These are phyloP conservation scores for Geotrichum carabidarum DNA, from an alignment of 1,139 yeast genomes.

Conservation along the genomic window DNA sequence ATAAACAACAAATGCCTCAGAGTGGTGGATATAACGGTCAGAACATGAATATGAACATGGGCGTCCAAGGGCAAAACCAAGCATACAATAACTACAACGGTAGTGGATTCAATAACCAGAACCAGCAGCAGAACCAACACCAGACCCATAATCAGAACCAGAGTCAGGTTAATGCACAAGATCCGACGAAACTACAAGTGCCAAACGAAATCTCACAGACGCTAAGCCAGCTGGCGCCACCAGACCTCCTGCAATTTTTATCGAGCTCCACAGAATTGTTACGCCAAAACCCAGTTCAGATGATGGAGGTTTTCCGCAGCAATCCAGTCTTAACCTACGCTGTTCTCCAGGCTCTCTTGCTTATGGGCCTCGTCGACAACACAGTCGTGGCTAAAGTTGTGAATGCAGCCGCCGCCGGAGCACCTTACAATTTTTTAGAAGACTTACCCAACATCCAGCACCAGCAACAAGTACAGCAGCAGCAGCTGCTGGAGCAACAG, in stretches of 20 bases:
- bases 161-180: not conserved
- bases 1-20: not conserved
- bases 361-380: slow-evolving; percentile 55
- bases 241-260: slow-evolving; percentile 52
- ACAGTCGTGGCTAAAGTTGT: slow-evolving; percentile 46
- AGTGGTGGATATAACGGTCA: not conserved
- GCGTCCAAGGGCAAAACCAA: slow-evolving; percentile 2
- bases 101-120: slow-evolving; percentile 10
- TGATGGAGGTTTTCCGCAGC: slow-evolving; percentile 57
- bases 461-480: not conserved
- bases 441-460: slow-evolving; percentile 2
- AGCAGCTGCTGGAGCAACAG: not conserved
- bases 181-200: slow-evolving; percentile 42
- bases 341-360: slow-evolving; percentile 66
- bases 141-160: slow-evolving; percentile 9
- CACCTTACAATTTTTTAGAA: slow-evolving; percentile 1
- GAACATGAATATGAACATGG: slow-evolving; percentile 16
- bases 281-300: slow-evolving; percentile 55
- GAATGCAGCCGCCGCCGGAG: slow-evolving; percentile 12
- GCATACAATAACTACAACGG: not conserved
- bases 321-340: slow-evolving; percentile 82
- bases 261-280: slow-evolving; percentile 63
- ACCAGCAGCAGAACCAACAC: slow-evolving; percentile 16
- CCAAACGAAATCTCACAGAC: slow-evolving; percentile 59
- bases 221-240: slow-evolving; percentile 53